Percentiles rank a stretch among this genome's conserved stretches.
These are phyloP conservation scores for Aspergillus costaricaensis DNA, from an alignment of 2,329 filamentous ascomycete genomes.

Conservation along the genomic window DNA sequence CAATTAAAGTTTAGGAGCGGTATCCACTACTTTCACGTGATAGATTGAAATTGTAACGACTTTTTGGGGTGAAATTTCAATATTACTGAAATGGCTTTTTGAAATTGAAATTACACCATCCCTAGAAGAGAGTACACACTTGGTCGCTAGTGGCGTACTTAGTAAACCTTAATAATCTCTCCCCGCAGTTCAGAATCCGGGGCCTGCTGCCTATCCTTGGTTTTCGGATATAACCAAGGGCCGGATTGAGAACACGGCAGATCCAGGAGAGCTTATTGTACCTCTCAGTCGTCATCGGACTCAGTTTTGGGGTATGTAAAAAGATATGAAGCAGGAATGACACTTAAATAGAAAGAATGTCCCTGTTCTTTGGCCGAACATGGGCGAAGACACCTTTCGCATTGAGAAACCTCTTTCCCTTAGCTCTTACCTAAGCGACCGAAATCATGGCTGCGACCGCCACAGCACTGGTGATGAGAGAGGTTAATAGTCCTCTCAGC, in stretches of 20 bases:
- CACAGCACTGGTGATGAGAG: slow-evolving; percentile 6
- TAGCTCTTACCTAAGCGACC: not conserved
- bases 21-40: too few species aligned
- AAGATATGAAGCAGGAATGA: not conserved
- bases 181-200: not conserved
- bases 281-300: not conserved
- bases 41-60: too few species aligned
- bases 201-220: not conserved
- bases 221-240: not conserved
- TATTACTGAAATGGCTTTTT: too few species aligned
- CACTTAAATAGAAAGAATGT: not conserved
- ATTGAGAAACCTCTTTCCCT: not conserved
- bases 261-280: not conserved
- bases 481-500: slow-evolving; percentile 10
- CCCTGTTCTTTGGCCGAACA: not conserved
- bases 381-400: not conserved
- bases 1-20: too few species aligned
- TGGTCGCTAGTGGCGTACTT: not conserved
- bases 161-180: not conserved
- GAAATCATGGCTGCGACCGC: slow-evolving; percentile 8
- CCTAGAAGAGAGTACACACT: too few species aligned
- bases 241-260: slow-evolving; percentile 1
- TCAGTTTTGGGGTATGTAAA: not conserved
- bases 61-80: too few species aligned
- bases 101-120: too few species aligned